Conservation (phyloP, 257 asterid genomes). For the Primulina tabacum region DNA sequence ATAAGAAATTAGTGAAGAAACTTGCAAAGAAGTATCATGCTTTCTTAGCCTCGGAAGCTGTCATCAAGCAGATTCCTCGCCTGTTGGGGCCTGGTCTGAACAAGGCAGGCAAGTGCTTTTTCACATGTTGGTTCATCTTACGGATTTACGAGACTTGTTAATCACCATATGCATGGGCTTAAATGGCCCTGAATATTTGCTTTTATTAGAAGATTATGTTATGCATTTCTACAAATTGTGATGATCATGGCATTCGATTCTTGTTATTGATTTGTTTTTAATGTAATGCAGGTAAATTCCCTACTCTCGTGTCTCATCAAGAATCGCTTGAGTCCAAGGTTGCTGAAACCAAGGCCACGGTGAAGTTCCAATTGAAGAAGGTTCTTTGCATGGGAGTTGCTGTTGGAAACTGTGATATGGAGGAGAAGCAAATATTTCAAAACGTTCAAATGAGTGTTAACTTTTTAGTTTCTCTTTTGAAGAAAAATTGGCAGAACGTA, state of each 20-base stretch:
- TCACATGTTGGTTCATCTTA: not conserved
- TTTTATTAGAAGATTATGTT: not conserved
- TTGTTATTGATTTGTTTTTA: not conserved
- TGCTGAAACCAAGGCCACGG: slow-evolving; percentile 24
- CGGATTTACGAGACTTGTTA: not conserved
- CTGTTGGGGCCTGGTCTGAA: slow-evolving; percentile 29
- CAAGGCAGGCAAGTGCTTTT: slow-evolving; percentile 24
- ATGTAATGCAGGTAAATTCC: slow-evolving; percentile 23
- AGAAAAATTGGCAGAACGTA: slow-evolving; percentile 28
- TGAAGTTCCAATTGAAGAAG: slow-evolving; percentile 20
- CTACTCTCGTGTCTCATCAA: slow-evolving; percentile 24
- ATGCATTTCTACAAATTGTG: not conserved
- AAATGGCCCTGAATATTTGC: not conserved
- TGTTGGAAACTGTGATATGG: slow-evolving; percentile 10
- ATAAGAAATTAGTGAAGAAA: slow-evolving; percentile 31
- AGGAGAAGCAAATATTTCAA: slow-evolving; percentile 16
- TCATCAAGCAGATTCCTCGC: slow-evolving; percentile 26
- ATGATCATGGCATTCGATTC: not conserved
- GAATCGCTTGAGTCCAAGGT: slow-evolving; percentile 27
- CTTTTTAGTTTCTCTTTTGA: slow-evolving; percentile 20
- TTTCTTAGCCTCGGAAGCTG: slow-evolving; percentile 23
- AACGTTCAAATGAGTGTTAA: slow-evolving; percentile 25
- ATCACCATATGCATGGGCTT: not conserved
- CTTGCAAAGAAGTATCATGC: slow-evolving; percentile 32
- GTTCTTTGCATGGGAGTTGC: slow-evolving; percentile 24